A percentile compares a stretch with the other conserved stretches of the same genome.
These are phyloP conservation scores for Corylus heterophylla DNA, from an alignment of 306 rosid genomes.

Conservation along the genomic window DNA sequence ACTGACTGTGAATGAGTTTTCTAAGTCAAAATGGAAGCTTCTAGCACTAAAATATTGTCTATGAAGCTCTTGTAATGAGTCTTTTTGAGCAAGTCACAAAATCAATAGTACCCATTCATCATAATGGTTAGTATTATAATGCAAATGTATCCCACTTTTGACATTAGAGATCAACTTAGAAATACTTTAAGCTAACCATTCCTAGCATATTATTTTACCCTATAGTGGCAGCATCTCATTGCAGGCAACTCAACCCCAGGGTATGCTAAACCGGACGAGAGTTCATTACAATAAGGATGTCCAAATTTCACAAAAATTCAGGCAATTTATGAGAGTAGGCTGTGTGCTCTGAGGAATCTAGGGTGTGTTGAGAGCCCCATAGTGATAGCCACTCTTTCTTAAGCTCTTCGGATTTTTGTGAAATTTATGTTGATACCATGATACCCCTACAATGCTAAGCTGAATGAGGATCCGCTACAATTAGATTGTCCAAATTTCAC, in stretches of 20 bases:
- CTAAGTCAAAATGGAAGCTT: slow-evolving; percentile 6
- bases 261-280: not conserved
- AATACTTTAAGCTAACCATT: not conserved
- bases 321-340: too few species aligned
- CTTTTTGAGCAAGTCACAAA: not conserved
- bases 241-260: not conserved
- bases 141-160: not conserved
- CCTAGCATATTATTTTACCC: not conserved
- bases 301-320: too few species aligned
- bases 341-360: too few species aligned
- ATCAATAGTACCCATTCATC: not conserved
- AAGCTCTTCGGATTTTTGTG: too few species aligned
- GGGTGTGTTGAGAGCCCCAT: too few species aligned
- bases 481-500: too few species aligned
- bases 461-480: too few species aligned
- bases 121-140: not conserved
- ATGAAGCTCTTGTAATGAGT: not conserved
- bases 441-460: too few species aligned
- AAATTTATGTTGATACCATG: too few species aligned
- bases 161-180: not conserved
- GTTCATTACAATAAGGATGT: too few species aligned
- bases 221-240: not conserved
- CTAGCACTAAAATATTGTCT: not conserved
- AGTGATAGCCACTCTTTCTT: too few species aligned
- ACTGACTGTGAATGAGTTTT: not conserved